Evolutionary conservation across 768 basidiomycete species (phyloP), one percentile per base, ranked within the genome.

Genomic region (Lactarius hengduanensis): DNA sequence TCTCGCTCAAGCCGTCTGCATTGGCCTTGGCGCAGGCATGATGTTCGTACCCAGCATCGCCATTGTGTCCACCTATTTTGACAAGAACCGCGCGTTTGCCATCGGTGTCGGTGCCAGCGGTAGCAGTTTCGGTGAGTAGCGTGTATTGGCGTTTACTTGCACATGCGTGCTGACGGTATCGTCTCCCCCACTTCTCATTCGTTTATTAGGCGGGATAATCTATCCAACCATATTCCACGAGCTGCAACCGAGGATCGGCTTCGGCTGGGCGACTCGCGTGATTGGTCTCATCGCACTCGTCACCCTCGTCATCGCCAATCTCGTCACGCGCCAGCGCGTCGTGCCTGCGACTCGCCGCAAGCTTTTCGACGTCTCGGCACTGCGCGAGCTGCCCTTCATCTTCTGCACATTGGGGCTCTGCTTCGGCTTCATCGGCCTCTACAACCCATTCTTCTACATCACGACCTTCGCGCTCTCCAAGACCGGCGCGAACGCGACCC

Each of bases 41-140:
- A 70, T 82, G 43, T 85, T 78, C 63, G 70, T 83, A 18, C 83
- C 83, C 0, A 76, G 79, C 47, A 67, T 80, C 60, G 76, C 77
- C 6, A 66, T 84, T 26, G 70, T 82, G 9, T 77, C 80, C 5
- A 83, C 82, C 40, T 78, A 81, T 68, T 86, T 85, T 73, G 71
- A 72, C 36, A 73, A 72, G 57, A 74, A 76, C 16, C 75, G 82
- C 30, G 72, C 80, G 4, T 67, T 80, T 4, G 81, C 81, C 7
- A 80, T 82, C 70, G 81, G 83, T 10, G 71, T 85, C 53, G 77
- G 77, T 28, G 73, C 78, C 1, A 77, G 77, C 41, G 82, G 83
- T 41, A 74, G 73, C 36, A 68, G 68, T 56, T 30, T 76, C 43
- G 72, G 72, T 61, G 66, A 71, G 60, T 45, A n/a, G 28, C n/a